A percentile compares a stretch with the other conserved stretches of the same genome.
phyloP scores from a whole-genome alignment of 2,329 filamentous ascomycete genomes.

The Colletotrichum magnum region DNA sequence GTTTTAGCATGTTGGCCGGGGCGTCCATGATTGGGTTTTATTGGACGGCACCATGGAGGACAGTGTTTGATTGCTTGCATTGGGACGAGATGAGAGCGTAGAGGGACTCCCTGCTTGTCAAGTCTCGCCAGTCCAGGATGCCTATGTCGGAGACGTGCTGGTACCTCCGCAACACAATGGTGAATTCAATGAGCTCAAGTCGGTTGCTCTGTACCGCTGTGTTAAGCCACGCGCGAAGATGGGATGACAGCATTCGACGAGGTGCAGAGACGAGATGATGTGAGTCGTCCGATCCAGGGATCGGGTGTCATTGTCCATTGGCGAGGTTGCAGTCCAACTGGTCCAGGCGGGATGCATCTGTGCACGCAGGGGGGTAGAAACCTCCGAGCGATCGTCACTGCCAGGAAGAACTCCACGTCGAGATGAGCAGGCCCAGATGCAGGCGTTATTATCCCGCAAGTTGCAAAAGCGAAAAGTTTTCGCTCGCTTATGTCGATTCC shows the following conservation, averaged over 20 bases:
- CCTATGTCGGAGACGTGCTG: constrained; percentile 11
- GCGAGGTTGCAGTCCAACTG: constrained; percentile 30
- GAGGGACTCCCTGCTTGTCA: constrained; percentile 19
- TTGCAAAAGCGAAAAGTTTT: not conserved
- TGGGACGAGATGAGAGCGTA: not conserved
- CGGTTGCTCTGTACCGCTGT: not conserved
- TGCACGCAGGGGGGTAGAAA: constrained; percentile 23
- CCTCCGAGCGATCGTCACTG: constrained; percentile 26
- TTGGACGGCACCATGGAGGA: constrained; percentile 11
- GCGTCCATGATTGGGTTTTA: constrained; percentile 6
- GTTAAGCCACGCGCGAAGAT: constrained; percentile 13
- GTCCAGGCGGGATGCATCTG: constrained; percentile 18
- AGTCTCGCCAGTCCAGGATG: constrained; percentile 14
- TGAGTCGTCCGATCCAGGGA: constrained; percentile 14
- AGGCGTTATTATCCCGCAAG: not conserved
- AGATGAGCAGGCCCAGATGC: not conserved
- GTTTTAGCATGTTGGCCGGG: constrained; percentile 6
- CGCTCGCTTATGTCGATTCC: not conserved
- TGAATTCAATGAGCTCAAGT: constrained; percentile 24
- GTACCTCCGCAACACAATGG: constrained; percentile 12
- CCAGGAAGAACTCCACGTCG: not conserved
- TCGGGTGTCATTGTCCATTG: constrained; percentile 17
- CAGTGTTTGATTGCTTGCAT: constrained; percentile 10
- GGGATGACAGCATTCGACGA: constrained; percentile 15
- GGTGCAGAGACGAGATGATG: constrained; percentile 20